Conservation (phyloP, 441 rosid genomes). For the Manihot esculenta region DNA sequence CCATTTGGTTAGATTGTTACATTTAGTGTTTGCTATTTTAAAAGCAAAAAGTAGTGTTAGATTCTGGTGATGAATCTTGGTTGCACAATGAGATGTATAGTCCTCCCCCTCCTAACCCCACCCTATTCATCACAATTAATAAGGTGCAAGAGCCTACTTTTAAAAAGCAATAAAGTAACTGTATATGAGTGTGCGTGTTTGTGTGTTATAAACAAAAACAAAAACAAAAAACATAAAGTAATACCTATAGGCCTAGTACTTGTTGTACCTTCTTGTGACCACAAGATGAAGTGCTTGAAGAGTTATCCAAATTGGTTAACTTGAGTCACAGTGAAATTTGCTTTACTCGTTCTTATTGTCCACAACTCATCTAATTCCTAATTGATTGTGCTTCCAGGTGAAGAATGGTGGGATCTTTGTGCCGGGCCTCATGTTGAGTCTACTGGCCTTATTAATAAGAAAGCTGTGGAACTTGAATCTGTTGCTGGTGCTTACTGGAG, state of each 20-base stretch:
- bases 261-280: neutral
- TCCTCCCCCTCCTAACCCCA: neutral
- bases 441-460: conserved; percentile 72
- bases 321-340: neutral
- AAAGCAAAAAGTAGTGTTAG: too few species aligned
- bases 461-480: conserved; percentile 89
- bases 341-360: neutral
- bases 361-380: neutral
- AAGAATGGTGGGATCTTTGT: conserved; percentile 99
- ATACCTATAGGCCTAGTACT: neutral
- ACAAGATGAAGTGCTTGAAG: neutral
- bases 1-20: neutral
- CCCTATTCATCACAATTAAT: neutral
- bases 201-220: too few species aligned
- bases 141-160: neutral
- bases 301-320: neutral
- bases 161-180: too few species aligned
- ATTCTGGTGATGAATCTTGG: too few species aligned
- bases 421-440: conserved; percentile 96
- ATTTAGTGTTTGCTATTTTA: neutral
- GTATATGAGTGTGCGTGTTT: too few species aligned
- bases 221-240: too few species aligned
- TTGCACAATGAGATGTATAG: too few species aligned
- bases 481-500: conserved; percentile 99
- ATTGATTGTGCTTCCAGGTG: conserved; percentile 43